Evolutionary conservation across 2,329 filamentous ascomycete genomes (phyloP), one percentile per base, ranked within the genome.

Genomic region (Penicillium sp.): DNA sequence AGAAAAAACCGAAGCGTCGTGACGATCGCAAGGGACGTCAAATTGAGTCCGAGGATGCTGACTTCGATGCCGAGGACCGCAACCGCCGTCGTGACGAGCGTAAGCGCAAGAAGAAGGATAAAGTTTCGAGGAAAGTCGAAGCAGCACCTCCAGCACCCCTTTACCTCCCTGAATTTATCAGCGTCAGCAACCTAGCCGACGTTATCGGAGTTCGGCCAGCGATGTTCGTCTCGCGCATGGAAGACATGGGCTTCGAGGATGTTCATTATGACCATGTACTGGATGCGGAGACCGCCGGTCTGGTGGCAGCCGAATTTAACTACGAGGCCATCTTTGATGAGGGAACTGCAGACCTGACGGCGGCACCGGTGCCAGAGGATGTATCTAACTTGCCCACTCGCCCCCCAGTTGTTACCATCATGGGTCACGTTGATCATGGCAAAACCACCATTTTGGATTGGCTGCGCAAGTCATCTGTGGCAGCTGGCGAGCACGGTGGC

Each of bases 391-490:
- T 96, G 7, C 90, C 91, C 2, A 73, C 78, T 31, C 84, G 95
- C 15, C 93, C 94, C 7, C 95, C 94, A 0, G 90, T 99, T 33
- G 92, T 99, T 36, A 97, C 95, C 0, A 99, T 99, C 66, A 99
- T 99, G 95, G 94, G 94, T 2, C 94, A 99, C 60, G 94, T 99
- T 63, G 95, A 99, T 69, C 94, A 99, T 70, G 94, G 94, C 49
- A 99, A 99, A 77, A 99, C 94, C 0, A 99, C 95, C 0, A 85
- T 99, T 39, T 79, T 99, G 9, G 94, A 99, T 69, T 97, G 87
- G 75, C 79, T 99, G 42, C 88, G 94, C 34, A 95, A 96, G 64
- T 94, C 92, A 1, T 96, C 91, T 6, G 85, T 99, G 41, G 95
- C 87, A 39, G 90, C 90, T 6, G 85, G 88, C 49, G 94, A 99